Base-by-base conservation (phyloP, 148 eudicot species). In the Amaranthus palmeri region DNA sequence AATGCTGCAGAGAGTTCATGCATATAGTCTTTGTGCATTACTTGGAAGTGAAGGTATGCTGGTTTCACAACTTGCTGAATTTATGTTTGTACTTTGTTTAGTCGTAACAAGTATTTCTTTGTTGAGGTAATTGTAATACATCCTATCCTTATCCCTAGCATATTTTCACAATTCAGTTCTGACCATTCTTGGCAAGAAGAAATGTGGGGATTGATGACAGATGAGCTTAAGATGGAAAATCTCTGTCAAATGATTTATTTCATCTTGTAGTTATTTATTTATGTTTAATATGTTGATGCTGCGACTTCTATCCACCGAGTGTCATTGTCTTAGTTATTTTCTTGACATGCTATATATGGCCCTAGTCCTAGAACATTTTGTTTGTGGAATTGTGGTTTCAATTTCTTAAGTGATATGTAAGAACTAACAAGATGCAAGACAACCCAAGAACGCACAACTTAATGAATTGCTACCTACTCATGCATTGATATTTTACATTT, bases 21-120 rank as follows among this genome's bases (percentile, higher is more conserved):
- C 86, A 86, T 68, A 86, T 86, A 52, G 90, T 86, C 43, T 83
- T 86, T 74, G 90, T 86, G 74, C 90, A 86, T 74, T 86, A 86
- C 76, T 80, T 85, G 85, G 85, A 82, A 76, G 87, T 84, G 43
- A 84, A 84, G 82, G 90, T 84, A 81, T 72, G 72, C 17, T 66
- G 36, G 5, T 45, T 42, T 65, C 67, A 7, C 9, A 36, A 14
- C 60, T 69, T 73, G 43, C 4, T 61, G 2, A 10, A 14, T 47
- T 10, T 61, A 52, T 45, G 15, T 51, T 12, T 43, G 10, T 58
- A 10, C 11, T 66, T 15, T 8, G 18, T 64, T 54, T 42, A 25
- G 11, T 40, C 3, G 6, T 3, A 11, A 64, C 7, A 8, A 54
- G 42, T 42, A 15, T 49, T 56, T 40, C 56, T 54, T 51, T 46